Evolutionary conservation across 163 green algal species (phyloP), one percentile per base, ranked within the genome.

Genomic region (Smithsoniella earleae): DNA sequence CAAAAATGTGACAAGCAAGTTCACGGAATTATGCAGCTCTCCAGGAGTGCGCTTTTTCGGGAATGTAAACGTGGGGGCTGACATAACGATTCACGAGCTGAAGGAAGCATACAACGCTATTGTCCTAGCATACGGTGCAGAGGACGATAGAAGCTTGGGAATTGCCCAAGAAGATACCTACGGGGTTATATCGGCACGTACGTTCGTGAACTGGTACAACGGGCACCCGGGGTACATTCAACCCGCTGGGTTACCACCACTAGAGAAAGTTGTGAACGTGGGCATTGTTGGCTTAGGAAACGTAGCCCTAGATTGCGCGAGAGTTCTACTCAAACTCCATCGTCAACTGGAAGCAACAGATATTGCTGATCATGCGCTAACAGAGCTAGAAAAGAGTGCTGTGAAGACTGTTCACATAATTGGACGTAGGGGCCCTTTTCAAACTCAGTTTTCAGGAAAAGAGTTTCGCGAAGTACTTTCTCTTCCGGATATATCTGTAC

Each of bases 181-280:
- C 2, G 85, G 83, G 5, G 84, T 97, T 10, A 74, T 91, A 22
- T 87, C 84, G 0, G 94, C 94, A 1, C 82, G 94, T 10, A 87
- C 96, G 74, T 97, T 98, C 82, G 93, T 98, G 45, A 95, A 88
- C 86, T 98, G 93, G 93, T 98, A 96, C 88, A 98, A 98, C 77
- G 93, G 89, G 2, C 92, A 98, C 79, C 90, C 93, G 6, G 86
- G 93, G 28, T 79, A 79, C 55, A 49, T 13, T n/a, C n/a, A n/a
- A 49, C 72, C 66, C 0, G 33, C 40, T 3, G 8, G 81, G 3
- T 74, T 93, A 37, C 75, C 81, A 2, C 79, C 91, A 72, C 77
- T 95, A 36, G 80, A 36, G 18, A 75, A 54, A 8, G 82, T 89
- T 6, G 80, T 77, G 30, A 80, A 83, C 8, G 86, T 90, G 52